Evolutionary conservation across 768 basidiomycete species (phyloP), one percentile per base, ranked within the genome.

Genomic region (Termitomyces sp.): DNA sequence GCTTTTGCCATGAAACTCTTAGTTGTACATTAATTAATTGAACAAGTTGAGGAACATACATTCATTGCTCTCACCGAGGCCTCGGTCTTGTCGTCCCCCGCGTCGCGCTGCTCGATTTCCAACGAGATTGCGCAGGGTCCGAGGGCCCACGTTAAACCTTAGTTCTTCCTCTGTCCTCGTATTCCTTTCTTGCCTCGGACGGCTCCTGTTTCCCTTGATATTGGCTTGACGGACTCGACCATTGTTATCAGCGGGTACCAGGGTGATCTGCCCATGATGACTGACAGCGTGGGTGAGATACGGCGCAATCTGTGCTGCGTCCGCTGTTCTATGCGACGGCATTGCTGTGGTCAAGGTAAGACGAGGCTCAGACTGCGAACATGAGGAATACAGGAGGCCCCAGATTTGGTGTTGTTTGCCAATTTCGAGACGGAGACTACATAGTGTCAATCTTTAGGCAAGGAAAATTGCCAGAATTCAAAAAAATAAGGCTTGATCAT

Each of bases 251-350:
- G 80, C 74, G 6, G 79, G 76, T 60, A 76, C 71, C 62, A 79
- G 73, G 36, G 81, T 73, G 64, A 78, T 70, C 65, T 81, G 79
- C 64, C 78, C 81, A 69, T 78, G 81, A 70, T 81, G 82, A 53
- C 76, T 77, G 65, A 81, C 75, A 69, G 73, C 75, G 69, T 81
- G 84, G 57, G 83, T 76, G 60, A 83, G 80, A 76, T 84, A 87
- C 59, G 84, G 86, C 48, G 81, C 76, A 66, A 78, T 74, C 66
- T 71, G 72, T 63, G 75, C 78, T 78, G 78, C 77, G 76, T 79
- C 78, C 74, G 76, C 73, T 74, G 70, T 67, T 70, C 73, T 75
- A 56, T 73, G 73, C 61, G 74, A 72, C 59, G 78, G 73, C 79
- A 79, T 80, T 70, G 72, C 57, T 61, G 66, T 70, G 67, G 74